Base-by-base conservation (phyloP, 2,329 filamentous ascomycete genomes). In the Fragosphaeria purpurea region DNA sequence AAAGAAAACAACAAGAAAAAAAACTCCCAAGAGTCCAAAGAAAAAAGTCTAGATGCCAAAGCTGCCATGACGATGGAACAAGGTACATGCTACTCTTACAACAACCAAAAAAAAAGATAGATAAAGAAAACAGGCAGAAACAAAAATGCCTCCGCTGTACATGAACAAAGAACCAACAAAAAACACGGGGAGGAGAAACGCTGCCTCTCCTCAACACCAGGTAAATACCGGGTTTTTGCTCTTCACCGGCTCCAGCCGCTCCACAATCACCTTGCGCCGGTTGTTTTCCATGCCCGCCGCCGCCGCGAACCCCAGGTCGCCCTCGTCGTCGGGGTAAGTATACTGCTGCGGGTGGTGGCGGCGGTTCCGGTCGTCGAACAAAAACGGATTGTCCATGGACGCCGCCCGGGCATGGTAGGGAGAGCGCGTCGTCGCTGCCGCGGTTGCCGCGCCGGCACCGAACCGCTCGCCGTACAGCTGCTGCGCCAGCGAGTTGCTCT, bases 191-290 rank as follows among this genome's bases (percentile, higher is more conserved):
- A 37, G 35, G 35, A 37, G 35, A 37, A 11, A 31, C 10, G 11
- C 12, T 53, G 2, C 22, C 22, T 22, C 22, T 22, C 22, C 51
- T 71, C 71, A 97, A 73, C 93, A 98, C 87, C 93, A 98, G 43
- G 87, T 95, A 68, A 98, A 98, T 35, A 98, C 89, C 2, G 93
- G 93, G 63, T 95, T 94, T 65, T 85, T 86, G 63, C 83, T 88
- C 75, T 97, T 97, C 55, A 98, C 93, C 53, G 91, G 86, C 73
- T 98, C 93, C 52, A 98, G 70, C 56, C 93, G 77, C 73, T 98
- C 93, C 45, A 98, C 90, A 72, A 98, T 97, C 45, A 98, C 93
- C 68, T 93, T 95, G 60, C 90, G 80, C 64, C 86, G 83, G 61
- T 89, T 87, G 10, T 87, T 87, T 67, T 97, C 93, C 80, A 95